Base-by-base conservation (phyloP, 768 basidiomycete species). In the Boletus eberwhitei region DNA sequence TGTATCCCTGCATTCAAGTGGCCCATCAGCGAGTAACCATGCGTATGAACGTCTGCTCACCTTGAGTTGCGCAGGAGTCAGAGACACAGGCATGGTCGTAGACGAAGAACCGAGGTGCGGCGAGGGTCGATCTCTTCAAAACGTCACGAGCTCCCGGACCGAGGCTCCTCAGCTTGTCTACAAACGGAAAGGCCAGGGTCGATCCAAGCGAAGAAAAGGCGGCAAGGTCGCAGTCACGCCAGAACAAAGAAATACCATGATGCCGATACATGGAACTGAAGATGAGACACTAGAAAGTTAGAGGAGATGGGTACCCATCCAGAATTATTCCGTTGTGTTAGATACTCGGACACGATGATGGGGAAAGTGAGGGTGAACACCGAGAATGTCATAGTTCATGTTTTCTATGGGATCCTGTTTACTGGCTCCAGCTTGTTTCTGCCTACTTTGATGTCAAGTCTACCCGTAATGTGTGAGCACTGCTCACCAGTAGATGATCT, bases 31-130 rank as follows among this genome's bases (percentile, higher is more conserved):
- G 12, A 8, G 29, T 46, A 22, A 16, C 2, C 14, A 48, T 31
- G 17, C 8, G 8, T 11, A 19, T 19, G 44, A 51, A 14, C 17
- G 7, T 19, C 26, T 4, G 19, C 61, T 40, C 59, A 81, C 82
- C 53, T 69, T 63, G 53, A 86, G 67, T 4, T 71, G 58, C 21
- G 79, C 67, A 21, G 72, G 66, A 4, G 70, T 63, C 2, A 84
- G n/a, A n/a, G n/a, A n/a, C n/a, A n/a, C n/a, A n/a, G n/a, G n/a
- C n/a, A n/a, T n/a, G n/a, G n/a, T n/a, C n/a, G n/a, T n/a, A n/a
- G n/a, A n/a, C n/a, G n/a, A n/a, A n/a, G n/a, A n/a, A n/a, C n/a
- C n/a, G n/a, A n/a, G n/a, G n/a, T n/a, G n/a, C n/a, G n/a, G 84
- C 19, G 64, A 62, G 2, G 78, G 77, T 39, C 0, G 63, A 35